Percentiles rank a stretch among this genome's conserved stretches.
These are phyloP conservation scores for Penicillium aurantiogriseum DNA, from an alignment of 2,329 filamentous ascomycete species.

Conservation along the genomic window DNA sequence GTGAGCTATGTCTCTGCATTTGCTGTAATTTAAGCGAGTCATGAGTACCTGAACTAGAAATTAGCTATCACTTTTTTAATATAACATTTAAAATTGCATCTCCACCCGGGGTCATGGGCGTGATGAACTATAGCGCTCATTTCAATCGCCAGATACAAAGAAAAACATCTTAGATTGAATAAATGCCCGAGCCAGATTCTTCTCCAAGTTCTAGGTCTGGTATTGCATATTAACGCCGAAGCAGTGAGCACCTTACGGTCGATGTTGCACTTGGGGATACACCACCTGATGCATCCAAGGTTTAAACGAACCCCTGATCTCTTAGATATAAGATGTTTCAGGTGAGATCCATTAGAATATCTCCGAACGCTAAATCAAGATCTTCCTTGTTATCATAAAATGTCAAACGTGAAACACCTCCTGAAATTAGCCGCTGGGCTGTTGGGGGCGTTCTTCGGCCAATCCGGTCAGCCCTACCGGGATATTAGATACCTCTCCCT, in stretches of 20 bases:
- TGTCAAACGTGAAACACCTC: background rate
- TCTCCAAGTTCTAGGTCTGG: background rate
- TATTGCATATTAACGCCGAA: background rate
- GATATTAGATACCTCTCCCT: background rate
- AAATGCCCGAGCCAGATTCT: background rate
- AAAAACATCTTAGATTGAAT: background rate
- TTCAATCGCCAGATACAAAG: background rate
- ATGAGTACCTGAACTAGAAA: background rate
- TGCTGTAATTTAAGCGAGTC: constrained; percentile 60
- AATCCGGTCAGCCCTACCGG: background rate
- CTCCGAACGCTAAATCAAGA: background rate
- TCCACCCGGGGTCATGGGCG: too few relatives aligned
- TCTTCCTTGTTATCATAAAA: background rate
- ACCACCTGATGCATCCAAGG: background rate
- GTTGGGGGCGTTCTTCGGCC: background rate
- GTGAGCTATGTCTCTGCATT: constrained; percentile 96
- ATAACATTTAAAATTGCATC: background rate
- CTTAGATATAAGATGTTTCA: background rate
- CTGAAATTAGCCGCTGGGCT: constrained; percentile 5
- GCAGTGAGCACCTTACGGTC: background rate
- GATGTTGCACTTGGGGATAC: background rate
- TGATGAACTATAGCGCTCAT: background rate
- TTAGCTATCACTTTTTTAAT: background rate
- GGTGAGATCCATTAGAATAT: background rate
- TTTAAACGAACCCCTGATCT: background rate